A percentile compares a stretch with the other conserved stretches of the same genome.
Evolutionary conservation across 116 monocot genomes (phyloP).

Genomic region (Dioscorea cayenensis): DNA sequence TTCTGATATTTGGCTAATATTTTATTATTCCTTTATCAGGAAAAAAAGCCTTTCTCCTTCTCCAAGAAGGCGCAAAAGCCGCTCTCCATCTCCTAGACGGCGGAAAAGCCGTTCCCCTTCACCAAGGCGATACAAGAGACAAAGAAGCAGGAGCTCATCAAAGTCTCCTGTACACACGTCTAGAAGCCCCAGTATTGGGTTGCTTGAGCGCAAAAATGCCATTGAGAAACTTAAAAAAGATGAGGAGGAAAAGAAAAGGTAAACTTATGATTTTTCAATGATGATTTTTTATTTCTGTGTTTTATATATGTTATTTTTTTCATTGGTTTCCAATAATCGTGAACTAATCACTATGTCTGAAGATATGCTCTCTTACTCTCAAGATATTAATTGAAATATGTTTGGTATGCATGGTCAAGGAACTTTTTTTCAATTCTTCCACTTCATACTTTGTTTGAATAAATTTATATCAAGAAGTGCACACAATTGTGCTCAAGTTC

Average conservation of each 20-base stretch:
- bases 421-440: no score
- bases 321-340: not conserved
- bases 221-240: slow-evolving; percentile 52
- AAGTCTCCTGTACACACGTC: slow-evolving; percentile 50
- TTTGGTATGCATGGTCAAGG: no score
- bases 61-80: slow-evolving; percentile 53
- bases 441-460: no score
- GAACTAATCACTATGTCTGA: no score
- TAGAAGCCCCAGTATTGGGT: slow-evolving; percentile 49
- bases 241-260: slow-evolving; percentile 89
- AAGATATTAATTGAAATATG: no score
- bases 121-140: slow-evolving; percentile 52
- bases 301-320: not conserved
- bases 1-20: slow-evolving; percentile 7
- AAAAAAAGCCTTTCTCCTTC: slow-evolving; percentile 73
- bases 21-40: slow-evolving; percentile 19
- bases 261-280: not conserved
- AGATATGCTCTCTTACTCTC: no score
- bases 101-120: slow-evolving; percentile 73
- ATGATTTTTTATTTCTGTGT: not conserved
- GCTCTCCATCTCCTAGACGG: slow-evolving; percentile 63
- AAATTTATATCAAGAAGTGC: no score
- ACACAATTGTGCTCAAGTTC: no score
- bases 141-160: slow-evolving; percentile 57
- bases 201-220: slow-evolving; percentile 38